A percentile compares a stretch with the other conserved stretches of the same genome.
Evolutionary conservation across 495 filamentous ascomycete genomes (phyloP).

Genomic region (Penicillium antarcticum): DNA sequence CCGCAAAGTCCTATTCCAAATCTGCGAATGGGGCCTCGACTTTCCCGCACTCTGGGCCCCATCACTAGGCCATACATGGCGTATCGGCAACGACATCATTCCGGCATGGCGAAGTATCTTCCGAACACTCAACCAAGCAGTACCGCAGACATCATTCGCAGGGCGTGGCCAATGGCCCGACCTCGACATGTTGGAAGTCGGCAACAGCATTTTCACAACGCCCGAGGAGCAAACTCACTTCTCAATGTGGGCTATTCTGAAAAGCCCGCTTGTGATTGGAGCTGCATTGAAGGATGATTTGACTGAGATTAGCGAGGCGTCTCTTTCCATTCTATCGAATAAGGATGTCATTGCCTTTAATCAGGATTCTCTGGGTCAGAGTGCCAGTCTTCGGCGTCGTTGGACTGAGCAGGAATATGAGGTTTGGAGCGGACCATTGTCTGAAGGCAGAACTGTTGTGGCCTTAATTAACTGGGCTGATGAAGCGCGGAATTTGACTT

Average conservation of each 20-base stretch:
- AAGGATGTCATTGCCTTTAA: constrained; percentile 51
- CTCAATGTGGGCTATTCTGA: constrained; percentile 55
- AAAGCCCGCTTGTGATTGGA: constrained; percentile 54
- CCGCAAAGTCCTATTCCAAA: constrained; percentile 43
- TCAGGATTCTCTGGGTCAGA: constrained; percentile 49
- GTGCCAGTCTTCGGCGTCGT: constrained; percentile 32
- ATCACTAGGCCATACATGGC: constrained; percentile 44
- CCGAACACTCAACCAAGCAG: constrained; percentile 48
- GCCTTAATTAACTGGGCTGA: constrained; percentile 46
- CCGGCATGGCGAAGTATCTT: constrained; percentile 49
- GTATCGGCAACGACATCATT: constrained; percentile 55
- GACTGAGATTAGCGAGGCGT: constrained; percentile 25
- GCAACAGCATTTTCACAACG: constrained; percentile 32
- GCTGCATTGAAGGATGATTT: constrained; percentile 36
- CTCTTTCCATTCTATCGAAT: constrained; percentile 43
- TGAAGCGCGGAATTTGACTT: constrained; percentile 31
- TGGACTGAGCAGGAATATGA: constrained; percentile 46
- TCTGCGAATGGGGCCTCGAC: constrained; percentile 53
- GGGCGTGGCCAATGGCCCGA: constrained; percentile 50
- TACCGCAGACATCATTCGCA: constrained; percentile 31
- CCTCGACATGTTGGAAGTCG: constrained; percentile 54
- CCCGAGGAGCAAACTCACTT: constrained; percentile 52
- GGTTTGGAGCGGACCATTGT: constrained; percentile 46
- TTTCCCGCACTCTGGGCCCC: constrained; percentile 49
- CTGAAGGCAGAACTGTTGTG: constrained; percentile 33